These are phyloP conservation scores for Nemania sp. DNA, from an alignment of 2,329 filamentous ascomycete species.

Conservation along the genomic window DNA sequence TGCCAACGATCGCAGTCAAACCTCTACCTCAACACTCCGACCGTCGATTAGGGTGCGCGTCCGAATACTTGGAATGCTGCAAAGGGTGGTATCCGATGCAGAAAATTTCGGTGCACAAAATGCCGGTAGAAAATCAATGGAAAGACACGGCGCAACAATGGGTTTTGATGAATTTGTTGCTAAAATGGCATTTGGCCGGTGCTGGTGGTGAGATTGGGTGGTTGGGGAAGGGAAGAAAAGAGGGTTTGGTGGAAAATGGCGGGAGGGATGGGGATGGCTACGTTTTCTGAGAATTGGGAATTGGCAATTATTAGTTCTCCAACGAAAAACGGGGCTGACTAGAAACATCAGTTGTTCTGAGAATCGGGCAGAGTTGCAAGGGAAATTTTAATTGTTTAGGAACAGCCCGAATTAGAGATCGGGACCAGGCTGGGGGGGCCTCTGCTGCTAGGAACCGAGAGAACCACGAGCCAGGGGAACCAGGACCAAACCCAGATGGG, in stretches of 20 bases:
- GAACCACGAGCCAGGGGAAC: slow-evolving; percentile 3
- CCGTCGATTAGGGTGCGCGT: slow-evolving; percentile 23
- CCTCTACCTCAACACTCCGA: slow-evolving; percentile 20
- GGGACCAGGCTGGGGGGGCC: slow-evolving; percentile 37
- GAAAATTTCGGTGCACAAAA: slow-evolving; percentile 31
- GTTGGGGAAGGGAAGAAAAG: slow-evolving; percentile 37
- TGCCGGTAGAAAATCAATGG: slow-evolving; percentile 34
- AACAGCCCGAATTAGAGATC: slow-evolving; percentile 43
- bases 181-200: slow-evolving; percentile 39
- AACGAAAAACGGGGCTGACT: slow-evolving; percentile 53
- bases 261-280: slow-evolving; percentile 54
- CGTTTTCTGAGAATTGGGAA: slow-evolving; percentile 48
- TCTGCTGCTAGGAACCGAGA: slow-evolving; percentile 27
- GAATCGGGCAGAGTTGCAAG: slow-evolving; percentile 40
- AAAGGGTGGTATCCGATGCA: slow-evolving; percentile 32
- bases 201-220: slow-evolving; percentile 34
- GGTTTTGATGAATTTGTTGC: slow-evolving; percentile 42
- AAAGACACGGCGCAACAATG: slow-evolving; percentile 41
- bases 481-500: not conserved
- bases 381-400: slow-evolving; percentile 44
- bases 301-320: slow-evolving; percentile 51
- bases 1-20: slow-evolving; percentile 21
- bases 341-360: slow-evolving; percentile 28
- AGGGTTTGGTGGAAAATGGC: slow-evolving; percentile 34
- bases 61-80: slow-evolving; percentile 13